Evolutionary conservation across 2,329 filamentous ascomycete species (phyloP).

Genomic region (Cryphonectria parasitica): DNA sequence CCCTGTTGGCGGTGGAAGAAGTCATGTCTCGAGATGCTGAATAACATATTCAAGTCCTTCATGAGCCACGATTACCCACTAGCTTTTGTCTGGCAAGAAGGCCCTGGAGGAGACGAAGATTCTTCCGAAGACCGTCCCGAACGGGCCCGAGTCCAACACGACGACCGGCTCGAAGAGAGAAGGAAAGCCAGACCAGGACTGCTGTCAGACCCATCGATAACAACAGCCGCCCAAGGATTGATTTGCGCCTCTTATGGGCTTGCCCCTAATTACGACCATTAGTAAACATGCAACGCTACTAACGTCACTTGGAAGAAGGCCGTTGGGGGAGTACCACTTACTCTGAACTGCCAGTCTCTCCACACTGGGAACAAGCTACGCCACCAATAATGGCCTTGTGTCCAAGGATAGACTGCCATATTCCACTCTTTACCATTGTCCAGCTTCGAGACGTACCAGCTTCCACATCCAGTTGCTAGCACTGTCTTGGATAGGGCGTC

Average conservation of each 20-base stretch:
- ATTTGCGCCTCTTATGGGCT: background rate
- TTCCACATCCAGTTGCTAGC: conserved; percentile 40
- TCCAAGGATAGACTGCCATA: conserved; percentile 42
- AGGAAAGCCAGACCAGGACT: conserved; percentile 1
- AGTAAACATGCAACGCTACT: background rate
- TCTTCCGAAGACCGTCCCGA: background rate
- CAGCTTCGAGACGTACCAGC: conserved; percentile 42
- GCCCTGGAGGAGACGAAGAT: background rate
- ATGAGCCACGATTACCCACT: background rate
- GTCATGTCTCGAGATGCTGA: background rate
- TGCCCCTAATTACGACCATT: background rate
- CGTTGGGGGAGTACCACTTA: conserved; percentile 30
- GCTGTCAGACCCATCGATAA: conserved; percentile 4
- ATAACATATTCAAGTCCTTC: background rate
- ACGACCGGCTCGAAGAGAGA: background rate
- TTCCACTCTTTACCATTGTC: conserved; percentile 39
- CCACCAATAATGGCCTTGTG: conserved; percentile 43
- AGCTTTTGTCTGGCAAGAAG: conserved; percentile 1
- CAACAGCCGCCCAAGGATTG: background rate
- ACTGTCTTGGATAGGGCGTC: conserved; percentile 40
- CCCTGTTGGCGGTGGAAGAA: background rate
- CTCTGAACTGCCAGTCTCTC: conserved; percentile 40
- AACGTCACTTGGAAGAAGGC: background rate
- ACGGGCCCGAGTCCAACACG: background rate
- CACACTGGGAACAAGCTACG: conserved; percentile 42